phyloP scores from a whole-genome alignment of 148 eudicot genomes.

The Dysphania ambrosioides region DNA sequence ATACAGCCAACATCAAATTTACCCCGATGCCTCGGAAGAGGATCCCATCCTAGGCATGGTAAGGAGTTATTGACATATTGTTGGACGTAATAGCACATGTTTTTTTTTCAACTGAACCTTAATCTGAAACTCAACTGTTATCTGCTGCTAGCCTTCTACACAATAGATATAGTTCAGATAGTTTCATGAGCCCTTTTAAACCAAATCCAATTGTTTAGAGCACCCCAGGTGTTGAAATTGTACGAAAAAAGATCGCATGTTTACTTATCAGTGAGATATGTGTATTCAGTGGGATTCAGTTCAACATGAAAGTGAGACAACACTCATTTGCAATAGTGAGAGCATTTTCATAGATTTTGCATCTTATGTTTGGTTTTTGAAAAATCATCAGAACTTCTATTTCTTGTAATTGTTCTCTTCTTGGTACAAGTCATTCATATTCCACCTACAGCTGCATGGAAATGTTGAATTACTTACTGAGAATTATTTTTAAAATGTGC shows the following conservation, averaged over 20 bases:
- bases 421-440: not conserved
- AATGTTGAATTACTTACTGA: not conserved
- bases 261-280: not conserved
- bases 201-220: not conserved
- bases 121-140: not conserved
- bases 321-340: not conserved
- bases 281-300: not conserved
- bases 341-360: not conserved
- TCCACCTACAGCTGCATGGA: not conserved
- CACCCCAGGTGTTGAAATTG: not conserved
- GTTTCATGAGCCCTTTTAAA: not conserved
- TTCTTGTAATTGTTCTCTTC: not conserved
- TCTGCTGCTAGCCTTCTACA: not conserved
- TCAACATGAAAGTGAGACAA: not conserved
- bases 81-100: not conserved
- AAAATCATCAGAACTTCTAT: not conserved
- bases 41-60: not conserved
- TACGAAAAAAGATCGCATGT: not conserved
- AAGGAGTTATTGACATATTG: not conserved
- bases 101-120: not conserved
- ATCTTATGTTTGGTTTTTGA: not conserved
- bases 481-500: conserved; percentile 35
- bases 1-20: not conserved
- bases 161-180: not conserved
- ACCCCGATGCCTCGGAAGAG: not conserved